Base-by-base conservation (phyloP, 345 rosid genomes). In the Pugionium dolabratum region DNA sequence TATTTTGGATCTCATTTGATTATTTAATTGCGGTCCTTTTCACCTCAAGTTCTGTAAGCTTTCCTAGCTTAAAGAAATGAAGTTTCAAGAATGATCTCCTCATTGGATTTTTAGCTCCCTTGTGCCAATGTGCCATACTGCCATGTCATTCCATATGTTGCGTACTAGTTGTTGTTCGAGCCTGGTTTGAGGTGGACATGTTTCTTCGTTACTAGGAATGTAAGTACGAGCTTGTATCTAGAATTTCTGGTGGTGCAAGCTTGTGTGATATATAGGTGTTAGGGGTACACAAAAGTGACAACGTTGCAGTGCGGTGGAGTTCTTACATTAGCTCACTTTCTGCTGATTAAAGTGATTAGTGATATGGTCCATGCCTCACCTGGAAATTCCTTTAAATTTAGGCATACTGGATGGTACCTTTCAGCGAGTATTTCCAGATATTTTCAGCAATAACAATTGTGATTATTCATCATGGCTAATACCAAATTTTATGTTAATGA, bases 1-100 rank as follows among this genome's bases (percentile, higher is more conserved):
- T 49, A 6, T 55, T 47, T 60, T 73, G 69, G 46, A 54, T 61
- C 50, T 59, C 45, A 54, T 60, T 51, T 52, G 10, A 60, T 59
- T 40, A 46, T 46, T n/a, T 45, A 45, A 30, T 54, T 18, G 43
- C 53, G 44, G 67, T 64, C 57, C 18, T 44, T n/a, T 27, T 27
- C 28, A 39, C 18, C 32, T 0, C 3, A 40, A 43, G 36, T 73
- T 27, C 45, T 54, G 54, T 11, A 46, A 45, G 77, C 73, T 67
- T 54, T 29, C 54, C 29, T 50, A 72, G 61, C 41, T 47, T 55
- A 9, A 26, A 66, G 57, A 54, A 60, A 11, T 54, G 45, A 41
- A 46, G 59, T 54, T 32, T 60, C 34, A 60, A 39, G 51, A 67
- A 40, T 54, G 30, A 54, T 54, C 18, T 37, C 41, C 46, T 54